Conservation (phyloP, 106 monocot species). For the Gastrodia elata region DNA sequence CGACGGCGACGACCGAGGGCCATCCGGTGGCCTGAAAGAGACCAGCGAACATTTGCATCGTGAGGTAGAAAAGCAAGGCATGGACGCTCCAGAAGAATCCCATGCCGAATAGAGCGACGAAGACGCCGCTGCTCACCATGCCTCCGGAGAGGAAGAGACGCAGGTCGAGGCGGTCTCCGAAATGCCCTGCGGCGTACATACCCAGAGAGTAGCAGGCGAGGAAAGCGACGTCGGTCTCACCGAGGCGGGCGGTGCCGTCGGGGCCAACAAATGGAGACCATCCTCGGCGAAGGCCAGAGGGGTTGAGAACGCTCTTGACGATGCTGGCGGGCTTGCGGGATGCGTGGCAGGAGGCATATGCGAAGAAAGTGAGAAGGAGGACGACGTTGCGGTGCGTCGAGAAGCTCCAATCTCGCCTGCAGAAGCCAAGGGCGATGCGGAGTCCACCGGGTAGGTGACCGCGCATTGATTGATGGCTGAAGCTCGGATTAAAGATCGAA, state of each 20-base stretch:
- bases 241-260: slow-evolving; percentile 48
- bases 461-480: too few species aligned
- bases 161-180: slow-evolving; percentile 62
- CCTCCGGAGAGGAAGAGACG: slow-evolving; percentile 47
- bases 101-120: slow-evolving; percentile 58
- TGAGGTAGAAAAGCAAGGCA: slow-evolving; percentile 50
- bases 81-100: slow-evolving; percentile 70
- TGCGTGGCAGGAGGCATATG: slow-evolving; percentile 68
- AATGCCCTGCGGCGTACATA: slow-evolving; percentile 68
- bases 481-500: too few species aligned
- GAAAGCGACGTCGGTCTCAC: slow-evolving; percentile 63
- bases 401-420: too few species aligned
- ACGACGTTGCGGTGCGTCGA: too few species aligned
- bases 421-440: too few species aligned
- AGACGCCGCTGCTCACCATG: slow-evolving; percentile 62
- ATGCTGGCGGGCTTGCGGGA: slow-evolving; percentile 77
- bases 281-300: slow-evolving; percentile 23
- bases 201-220: slow-evolving; percentile 55
- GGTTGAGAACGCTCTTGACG: slow-evolving; percentile 63
- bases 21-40: slow-evolving; percentile 74
- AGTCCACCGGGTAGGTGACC: too few species aligned
- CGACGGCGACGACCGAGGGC: slow-evolving; percentile 65
- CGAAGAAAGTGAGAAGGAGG: slow-evolving; percentile 51
- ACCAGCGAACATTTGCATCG: slow-evolving; percentile 56
- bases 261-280: slow-evolving; percentile 60